Evolutionary conservation across 2,329 filamentous ascomycete species (phyloP).

Genomic region (Pyricularia grisea): DNA sequence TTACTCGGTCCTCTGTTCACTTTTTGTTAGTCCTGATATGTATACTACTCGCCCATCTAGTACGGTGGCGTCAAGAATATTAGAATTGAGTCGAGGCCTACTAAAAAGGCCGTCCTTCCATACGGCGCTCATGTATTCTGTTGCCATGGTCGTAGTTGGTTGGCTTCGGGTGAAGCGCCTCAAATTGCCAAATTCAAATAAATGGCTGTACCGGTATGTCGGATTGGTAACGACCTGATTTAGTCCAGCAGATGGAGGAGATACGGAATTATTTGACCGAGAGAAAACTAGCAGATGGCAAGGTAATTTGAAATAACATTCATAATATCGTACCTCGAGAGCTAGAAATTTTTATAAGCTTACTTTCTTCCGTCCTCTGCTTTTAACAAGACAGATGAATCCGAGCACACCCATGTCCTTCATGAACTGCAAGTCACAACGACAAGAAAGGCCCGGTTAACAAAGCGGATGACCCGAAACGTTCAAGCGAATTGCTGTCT

Average conservation of each 20-base stretch:
- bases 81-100: slow-evolving; percentile 26
- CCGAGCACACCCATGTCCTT: neutral
- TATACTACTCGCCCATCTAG: neutral
- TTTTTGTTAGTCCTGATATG: neutral
- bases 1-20: slow-evolving; percentile 67
- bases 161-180: neutral
- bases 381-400: neutral
- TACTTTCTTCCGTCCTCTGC: neutral
- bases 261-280: neutral
- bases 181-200: neutral
- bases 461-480: neutral
- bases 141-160: slow-evolving; percentile 16
- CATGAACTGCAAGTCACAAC: neutral
- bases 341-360: no score
- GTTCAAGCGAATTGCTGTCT: neutral
- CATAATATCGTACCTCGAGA: neutral
- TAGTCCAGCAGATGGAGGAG: neutral
- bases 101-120: slow-evolving; percentile 87
- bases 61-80: neutral
- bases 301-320: neutral
- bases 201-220: neutral
- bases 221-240: neutral
- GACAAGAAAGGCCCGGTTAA: neutral
- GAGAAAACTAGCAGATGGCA: neutral
- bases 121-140: slow-evolving; percentile 69